Percentiles rank a stretch among this genome's conserved stretches.
Evolutionary conservation across 1,139 yeast genomes (phyloP).

Genomic region (Saccharomyces hybrid): DNA sequence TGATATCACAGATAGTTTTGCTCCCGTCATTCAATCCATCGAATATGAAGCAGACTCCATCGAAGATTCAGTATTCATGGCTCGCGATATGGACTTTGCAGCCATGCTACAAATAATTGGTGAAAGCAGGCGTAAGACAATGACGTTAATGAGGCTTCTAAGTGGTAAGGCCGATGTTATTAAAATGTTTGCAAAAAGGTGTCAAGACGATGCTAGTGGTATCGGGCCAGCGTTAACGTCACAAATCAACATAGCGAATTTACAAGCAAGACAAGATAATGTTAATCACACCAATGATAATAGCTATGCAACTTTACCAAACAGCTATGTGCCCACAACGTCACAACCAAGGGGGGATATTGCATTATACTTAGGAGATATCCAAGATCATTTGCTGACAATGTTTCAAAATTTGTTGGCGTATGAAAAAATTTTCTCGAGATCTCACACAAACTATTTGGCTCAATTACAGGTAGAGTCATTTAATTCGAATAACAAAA

Average conservation of each 20-base stretch:
- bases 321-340: slow-evolving; percentile 4
- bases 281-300: neutral
- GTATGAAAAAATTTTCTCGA: slow-evolving; percentile 84
- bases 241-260: slow-evolving; percentile 33
- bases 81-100: slow-evolving; percentile 58
- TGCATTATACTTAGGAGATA: slow-evolving; percentile 88
- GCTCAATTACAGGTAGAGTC: slow-evolving; percentile 93
- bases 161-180: slow-evolving; percentile 96
- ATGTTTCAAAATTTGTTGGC: slow-evolving; percentile 87
- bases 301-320: slow-evolving; percentile 4
- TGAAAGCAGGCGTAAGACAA: slow-evolving; percentile 79
- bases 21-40: slow-evolving; percentile 78
- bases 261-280: slow-evolving; percentile 17
- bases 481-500: slow-evolving; percentile 73
- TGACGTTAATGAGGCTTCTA: slow-evolving; percentile 83
- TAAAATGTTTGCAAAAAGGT: slow-evolving; percentile 92
- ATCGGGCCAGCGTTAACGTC: slow-evolving; percentile 35
- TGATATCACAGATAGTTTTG: slow-evolving; percentile 90
- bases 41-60: slow-evolving; percentile 90
- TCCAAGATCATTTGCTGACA: slow-evolving; percentile 93
- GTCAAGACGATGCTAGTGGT: slow-evolving; percentile 56
- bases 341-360: slow-evolving; percentile 73
- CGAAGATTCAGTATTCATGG: slow-evolving; percentile 71
- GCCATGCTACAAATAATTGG: slow-evolving; percentile 75
- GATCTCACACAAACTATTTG: slow-evolving; percentile 85